Conservation (phyloP, 805 yeast species). For the Ogataea chonburiensis region DNA sequence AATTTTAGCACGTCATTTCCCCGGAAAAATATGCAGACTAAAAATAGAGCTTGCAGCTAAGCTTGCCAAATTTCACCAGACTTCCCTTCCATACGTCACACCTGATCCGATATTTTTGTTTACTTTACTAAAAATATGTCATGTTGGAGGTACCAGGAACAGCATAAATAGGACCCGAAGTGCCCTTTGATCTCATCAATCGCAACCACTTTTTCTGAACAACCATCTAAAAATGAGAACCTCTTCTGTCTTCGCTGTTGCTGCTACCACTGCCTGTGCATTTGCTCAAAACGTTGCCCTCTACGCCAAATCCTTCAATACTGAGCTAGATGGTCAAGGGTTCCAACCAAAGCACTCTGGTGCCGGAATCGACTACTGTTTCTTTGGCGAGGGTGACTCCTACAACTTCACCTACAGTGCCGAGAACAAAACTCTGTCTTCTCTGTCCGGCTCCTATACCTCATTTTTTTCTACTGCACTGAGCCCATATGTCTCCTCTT, state of each 20-base stretch:
- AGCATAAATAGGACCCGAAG: not conserved
- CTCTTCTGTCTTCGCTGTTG: conserved; percentile 14
- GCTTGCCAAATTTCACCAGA: too few relatives aligned
- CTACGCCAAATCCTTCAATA: conserved; percentile 28
- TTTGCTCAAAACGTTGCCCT: conserved; percentile 25
- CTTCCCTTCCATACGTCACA: too few relatives aligned
- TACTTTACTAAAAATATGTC: conserved; percentile 2
- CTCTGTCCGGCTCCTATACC: conserved; percentile 1
- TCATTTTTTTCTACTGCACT: conserved; percentile 1
- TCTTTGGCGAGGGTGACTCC: conserved; percentile 24
- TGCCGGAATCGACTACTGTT: conserved; percentile 44
- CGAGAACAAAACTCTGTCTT: not conserved
- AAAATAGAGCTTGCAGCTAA: too few relatives aligned
- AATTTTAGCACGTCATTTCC: too few relatives aligned
- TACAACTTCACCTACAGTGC: conserved; percentile 24
- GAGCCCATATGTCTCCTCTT: conserved; percentile 6
- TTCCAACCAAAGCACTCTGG: conserved; percentile 41
- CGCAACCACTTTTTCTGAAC: too few relatives aligned
- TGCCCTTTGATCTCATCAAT: not conserved
- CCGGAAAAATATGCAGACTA: too few relatives aligned
- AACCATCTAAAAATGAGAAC: too few relatives aligned
- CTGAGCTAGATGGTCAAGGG: conserved; percentile 32
- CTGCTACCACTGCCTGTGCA: conserved; percentile 14
- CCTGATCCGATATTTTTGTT: too few relatives aligned
- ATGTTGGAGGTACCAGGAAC: too few relatives aligned